Evolutionary conservation across 805 yeast genomes (phyloP).

Genomic region (Tetrapisispora arboricola): DNA sequence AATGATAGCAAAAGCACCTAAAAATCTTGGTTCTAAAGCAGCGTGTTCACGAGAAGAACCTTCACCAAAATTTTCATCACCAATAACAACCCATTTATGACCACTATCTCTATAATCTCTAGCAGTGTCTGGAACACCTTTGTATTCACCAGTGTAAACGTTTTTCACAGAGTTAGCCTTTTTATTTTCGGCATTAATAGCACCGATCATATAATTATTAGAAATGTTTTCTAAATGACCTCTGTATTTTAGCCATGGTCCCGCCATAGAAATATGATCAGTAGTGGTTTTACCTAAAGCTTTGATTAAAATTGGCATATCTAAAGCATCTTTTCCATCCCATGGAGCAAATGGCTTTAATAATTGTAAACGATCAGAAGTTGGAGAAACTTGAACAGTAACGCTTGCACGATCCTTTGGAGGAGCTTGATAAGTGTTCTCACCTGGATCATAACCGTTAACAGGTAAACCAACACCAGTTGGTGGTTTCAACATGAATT

Average conservation of each 20-base stretch:
- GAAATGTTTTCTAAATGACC: conserved; percentile 98
- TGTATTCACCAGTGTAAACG: conserved; percentile 83
- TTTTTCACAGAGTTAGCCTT: conserved; percentile 88
- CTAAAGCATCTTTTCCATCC: conserved; percentile 89
- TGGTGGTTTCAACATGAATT: conserved; percentile 82
- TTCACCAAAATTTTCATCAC: conserved; percentile 98
- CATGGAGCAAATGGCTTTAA: conserved; percentile 91
- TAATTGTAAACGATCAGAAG: conserved; percentile 91
- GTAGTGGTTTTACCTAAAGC: conserved; percentile 97
- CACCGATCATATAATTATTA: conserved; percentile 99
- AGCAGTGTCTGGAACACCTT: conserved; percentile 96
- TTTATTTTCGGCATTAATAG: conserved; percentile 90
- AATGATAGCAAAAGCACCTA: conserved; percentile 96
- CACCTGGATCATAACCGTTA: conserved; percentile 86
- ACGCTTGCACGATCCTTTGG: conserved; percentile 76
- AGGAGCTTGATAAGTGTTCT: conserved; percentile 93
- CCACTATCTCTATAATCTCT: conserved; percentile 90
- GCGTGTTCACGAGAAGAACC: conserved; percentile 99
- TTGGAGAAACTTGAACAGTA: conserved; percentile 69
- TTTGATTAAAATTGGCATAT: conserved; percentile 90
- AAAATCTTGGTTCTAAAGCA: conserved; percentile 97
- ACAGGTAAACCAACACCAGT: conserved; percentile 83
- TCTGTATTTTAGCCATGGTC: conserved; percentile 99
- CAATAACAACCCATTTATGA: conserved; percentile 92
- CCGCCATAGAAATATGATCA: conserved; percentile 99